Conservation (phyloP, 176 grass and related monocot species). For the Oryza coarctata region DNA sequence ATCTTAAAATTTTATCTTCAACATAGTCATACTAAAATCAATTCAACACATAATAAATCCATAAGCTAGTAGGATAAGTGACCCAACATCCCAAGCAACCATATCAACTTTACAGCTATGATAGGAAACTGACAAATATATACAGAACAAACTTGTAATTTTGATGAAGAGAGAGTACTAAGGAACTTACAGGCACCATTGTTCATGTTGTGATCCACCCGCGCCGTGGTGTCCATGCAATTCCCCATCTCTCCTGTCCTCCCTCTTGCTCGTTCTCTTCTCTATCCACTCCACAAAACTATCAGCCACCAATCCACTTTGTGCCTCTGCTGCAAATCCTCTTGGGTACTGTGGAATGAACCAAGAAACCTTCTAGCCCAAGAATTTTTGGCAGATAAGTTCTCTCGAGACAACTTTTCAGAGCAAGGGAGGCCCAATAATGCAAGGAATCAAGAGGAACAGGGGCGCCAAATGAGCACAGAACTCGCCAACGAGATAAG, state of each 20-base stretch:
- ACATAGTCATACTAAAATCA: neutral
- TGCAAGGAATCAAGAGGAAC: slow-evolving; percentile 16
- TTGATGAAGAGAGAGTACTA: neutral
- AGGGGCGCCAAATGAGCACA: neutral
- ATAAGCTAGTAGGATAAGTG: neutral
- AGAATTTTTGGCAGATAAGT: neutral
- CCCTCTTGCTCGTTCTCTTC: neutral
- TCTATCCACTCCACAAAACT: slow-evolving; percentile 16
- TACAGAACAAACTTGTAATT: neutral
- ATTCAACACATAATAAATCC: neutral
- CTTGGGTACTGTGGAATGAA: neutral
- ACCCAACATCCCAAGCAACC: neutral
- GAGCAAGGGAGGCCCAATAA: neutral
- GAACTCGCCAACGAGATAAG: neutral
- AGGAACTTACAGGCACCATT: slow-evolving; percentile 68
- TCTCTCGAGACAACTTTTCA: neutral
- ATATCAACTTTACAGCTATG: neutral
- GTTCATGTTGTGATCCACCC: slow-evolving; percentile 59
- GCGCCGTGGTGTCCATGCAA: slow-evolving; percentile 57
- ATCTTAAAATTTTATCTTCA: neutral
- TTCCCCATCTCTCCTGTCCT: slow-evolving; percentile 64
- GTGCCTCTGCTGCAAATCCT: neutral
- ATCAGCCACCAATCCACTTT: slow-evolving; percentile 36
- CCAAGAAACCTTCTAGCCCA: neutral
- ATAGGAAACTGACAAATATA: slow-evolving; percentile 30